Conservation (phyloP, 371 early-diverging fungal species). For the Chytridium lagenaria region DNA sequence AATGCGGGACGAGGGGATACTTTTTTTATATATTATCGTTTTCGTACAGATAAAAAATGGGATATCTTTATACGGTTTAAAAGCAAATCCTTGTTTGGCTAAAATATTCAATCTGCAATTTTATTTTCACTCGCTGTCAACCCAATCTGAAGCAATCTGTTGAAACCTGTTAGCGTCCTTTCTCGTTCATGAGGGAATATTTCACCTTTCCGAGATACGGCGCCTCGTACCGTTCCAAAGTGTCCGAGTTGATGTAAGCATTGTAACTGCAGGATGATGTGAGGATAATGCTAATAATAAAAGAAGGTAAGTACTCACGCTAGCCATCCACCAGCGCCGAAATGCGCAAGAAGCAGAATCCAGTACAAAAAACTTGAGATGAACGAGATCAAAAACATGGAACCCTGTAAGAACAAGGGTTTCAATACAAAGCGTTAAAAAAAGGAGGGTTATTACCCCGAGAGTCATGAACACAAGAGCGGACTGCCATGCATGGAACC, state of each 20-base stretch:
- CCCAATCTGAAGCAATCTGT: constrained; percentile 65
- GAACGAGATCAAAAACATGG: constrained; percentile 58
- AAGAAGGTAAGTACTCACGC: constrained; percentile 21
- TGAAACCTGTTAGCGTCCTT: no score
- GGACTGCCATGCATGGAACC: constrained; percentile 87
- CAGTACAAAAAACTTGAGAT: constrained; percentile 63
- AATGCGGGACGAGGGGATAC: no score
- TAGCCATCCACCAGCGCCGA: constrained; percentile 55
- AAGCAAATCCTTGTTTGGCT: no score
- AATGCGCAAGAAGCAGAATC: constrained; percentile 60
- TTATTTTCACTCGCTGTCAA: constrained; percentile 62
- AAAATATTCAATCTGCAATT: no score
- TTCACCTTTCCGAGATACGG: constrained; percentile 63
- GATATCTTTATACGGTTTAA: no score
- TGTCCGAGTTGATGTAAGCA: constrained; percentile 69
- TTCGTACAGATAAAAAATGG: no score
- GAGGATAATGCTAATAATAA: not conserved
- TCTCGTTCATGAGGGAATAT: no score
- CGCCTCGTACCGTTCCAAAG: constrained; percentile 64
- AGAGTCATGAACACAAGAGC: constrained; percentile 33
- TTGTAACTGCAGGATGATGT: constrained; percentile 40
- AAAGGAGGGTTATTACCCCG: constrained; percentile 21
- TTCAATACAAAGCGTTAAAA: constrained; percentile 5
- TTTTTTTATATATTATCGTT: no score
- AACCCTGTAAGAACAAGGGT: constrained; percentile 13